Base-by-base conservation (phyloP, 768 basidiomycete genomes). In the Phaffia australis region DNA sequence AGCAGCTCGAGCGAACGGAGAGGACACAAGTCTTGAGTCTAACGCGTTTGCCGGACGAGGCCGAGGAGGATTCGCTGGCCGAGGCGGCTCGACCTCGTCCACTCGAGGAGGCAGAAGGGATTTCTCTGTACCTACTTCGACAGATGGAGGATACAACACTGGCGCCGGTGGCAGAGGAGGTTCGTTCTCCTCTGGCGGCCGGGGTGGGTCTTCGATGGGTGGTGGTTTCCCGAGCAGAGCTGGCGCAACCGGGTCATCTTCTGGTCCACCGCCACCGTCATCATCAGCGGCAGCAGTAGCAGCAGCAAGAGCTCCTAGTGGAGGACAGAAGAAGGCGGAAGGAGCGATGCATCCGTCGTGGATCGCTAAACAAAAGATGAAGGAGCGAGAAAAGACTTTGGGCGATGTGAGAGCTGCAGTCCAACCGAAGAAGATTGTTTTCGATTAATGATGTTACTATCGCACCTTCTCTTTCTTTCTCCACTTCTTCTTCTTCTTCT, bases 321-420 rank as follows among this genome's bases (percentile, higher is more conserved):
- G 63, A 64, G 60, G 63, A 77, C 23, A 58, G 3, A 80, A 74
- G 74, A 80, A 83, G 52, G 59, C 42, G 46, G 52, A 46, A 23
- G 55, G 35, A 9, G 64, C 48, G 35, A 70, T 95, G 64, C 95
- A 99, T 77, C 94, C 95, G 1, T 94, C 90, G 18, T 99, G 95
- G 94, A 89, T 89, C 76, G 95, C 95, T 7, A 97, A 93, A 78
- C 82, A 81, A 76, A 85, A 83, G 75, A 75, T 85, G 67, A 89
- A 87, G 77, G 71, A 76, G 63, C 75, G 72, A 70, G 76, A 79
- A 69, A 72, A 71, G 66, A 73, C 70, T 46, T 64, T 70, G 57
- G 57, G 59, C 3, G 79, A 78, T n/a, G 79, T 79, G 8, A 85
- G 87, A 48, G 76, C 84, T 14, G 82, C 84, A 52, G 80, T 85